These are phyloP conservation scores for Prosopis cineraria DNA, from an alignment of 306 rosid species.

Conservation along the genomic window DNA sequence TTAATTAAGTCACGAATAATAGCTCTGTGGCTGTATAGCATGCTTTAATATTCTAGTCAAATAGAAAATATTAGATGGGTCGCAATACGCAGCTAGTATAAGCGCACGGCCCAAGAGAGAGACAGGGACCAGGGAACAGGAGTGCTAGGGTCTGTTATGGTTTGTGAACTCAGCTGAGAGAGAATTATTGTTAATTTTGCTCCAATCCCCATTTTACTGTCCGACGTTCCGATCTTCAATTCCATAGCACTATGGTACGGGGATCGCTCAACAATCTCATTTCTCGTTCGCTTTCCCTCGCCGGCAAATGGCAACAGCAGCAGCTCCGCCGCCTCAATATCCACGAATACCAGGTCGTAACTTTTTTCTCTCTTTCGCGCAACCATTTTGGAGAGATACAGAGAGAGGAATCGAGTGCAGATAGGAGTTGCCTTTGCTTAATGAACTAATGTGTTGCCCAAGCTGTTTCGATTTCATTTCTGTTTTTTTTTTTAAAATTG, in stretches of 20 bases:
- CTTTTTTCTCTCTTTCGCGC: neutral
- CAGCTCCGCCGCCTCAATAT: constrained; percentile 99
- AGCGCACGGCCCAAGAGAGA: neutral
- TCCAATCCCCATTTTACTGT: neutral
- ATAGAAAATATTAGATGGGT: neutral
- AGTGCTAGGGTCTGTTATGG: constrained; percentile 48
- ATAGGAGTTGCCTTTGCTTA: neutral
- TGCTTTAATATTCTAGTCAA: neutral
- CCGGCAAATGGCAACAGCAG: constrained; percentile 92
- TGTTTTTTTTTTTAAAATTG: neutral
- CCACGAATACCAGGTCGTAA: constrained; percentile 90
- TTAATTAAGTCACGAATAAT: neutral
- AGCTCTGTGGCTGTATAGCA: no score
- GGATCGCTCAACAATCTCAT: constrained; percentile 76
- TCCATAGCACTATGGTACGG: constrained; percentile 66
- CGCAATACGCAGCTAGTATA: neutral
- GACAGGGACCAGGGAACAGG: neutral
- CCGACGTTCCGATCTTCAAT: neutral
- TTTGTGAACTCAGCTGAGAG: neutral
- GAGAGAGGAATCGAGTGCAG: neutral
- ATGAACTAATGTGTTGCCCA: neutral
- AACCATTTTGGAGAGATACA: neutral
- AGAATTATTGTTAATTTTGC: neutral
- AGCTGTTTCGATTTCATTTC: neutral
- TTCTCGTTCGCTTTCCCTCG: constrained; percentile 88